Conservation (phyloP, 2,329 filamentous ascomycete species). For the Curvularia eragrostidis region DNA sequence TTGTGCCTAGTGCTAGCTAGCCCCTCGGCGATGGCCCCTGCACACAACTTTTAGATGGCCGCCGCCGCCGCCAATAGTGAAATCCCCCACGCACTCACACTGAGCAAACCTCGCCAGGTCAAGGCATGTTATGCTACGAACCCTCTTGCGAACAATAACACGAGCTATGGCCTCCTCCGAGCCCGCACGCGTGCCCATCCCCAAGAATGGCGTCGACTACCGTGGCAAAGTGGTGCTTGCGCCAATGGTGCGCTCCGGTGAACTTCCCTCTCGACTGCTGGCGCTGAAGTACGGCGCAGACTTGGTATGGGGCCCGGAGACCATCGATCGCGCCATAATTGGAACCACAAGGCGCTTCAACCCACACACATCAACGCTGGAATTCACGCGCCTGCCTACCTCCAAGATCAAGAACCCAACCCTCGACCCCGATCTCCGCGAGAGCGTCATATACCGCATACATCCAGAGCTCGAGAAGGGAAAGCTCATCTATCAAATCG, state of each 20-base stretch:
- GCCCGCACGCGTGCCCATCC: constrained; percentile 76
- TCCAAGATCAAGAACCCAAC: constrained; percentile 69
- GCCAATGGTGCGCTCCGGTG: constrained; percentile 97
- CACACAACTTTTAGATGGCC: constrained; percentile 19
- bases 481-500: constrained; percentile 88
- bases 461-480: constrained; percentile 78
- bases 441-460: constrained; percentile 81
- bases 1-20: constrained; percentile 5
- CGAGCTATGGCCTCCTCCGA: constrained; percentile 40
- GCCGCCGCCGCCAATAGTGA: constrained; percentile 2
- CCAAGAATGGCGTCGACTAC: constrained; percentile 88
- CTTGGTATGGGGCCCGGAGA: constrained; percentile 97
- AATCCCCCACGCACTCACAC: constrained; percentile 6
- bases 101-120: background rate
- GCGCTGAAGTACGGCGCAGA: constrained; percentile 96
- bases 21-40: constrained; percentile 13
- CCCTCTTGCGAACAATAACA: constrained; percentile 36
- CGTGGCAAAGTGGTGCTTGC: constrained; percentile 92
- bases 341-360: constrained; percentile 82
- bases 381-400: constrained; percentile 80
- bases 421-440: constrained; percentile 59
- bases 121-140: constrained; percentile 51
- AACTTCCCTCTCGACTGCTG: constrained; percentile 85
- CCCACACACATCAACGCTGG: constrained; percentile 76
- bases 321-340: constrained; percentile 89